Evolutionary conservation across 768 basidiomycete genomes (phyloP).

Genomic region (Trametes punicea): DNA sequence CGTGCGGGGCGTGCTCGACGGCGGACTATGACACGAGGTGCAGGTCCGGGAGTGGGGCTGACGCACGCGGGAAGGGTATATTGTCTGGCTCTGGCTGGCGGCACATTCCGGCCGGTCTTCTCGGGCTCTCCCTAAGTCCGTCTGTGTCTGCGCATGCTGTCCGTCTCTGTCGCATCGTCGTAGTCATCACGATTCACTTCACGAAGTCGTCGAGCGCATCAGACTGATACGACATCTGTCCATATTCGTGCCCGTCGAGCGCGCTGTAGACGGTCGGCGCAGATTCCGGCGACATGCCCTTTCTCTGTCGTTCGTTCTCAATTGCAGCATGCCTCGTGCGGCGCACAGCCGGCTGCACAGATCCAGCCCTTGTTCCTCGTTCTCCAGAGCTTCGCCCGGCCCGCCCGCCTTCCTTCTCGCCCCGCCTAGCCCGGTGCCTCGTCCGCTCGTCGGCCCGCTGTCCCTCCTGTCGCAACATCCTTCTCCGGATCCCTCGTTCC

Average conservation of each 20-base stretch:
- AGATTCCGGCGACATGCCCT: background rate
- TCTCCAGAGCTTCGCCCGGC: background rate
- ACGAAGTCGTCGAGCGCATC: conserved; percentile 10
- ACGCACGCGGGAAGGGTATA: background rate
- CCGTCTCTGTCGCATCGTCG: conserved; percentile 16
- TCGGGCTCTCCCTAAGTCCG: background rate
- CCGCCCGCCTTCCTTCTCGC: background rate
- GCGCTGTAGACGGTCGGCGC: background rate
- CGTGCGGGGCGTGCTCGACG: conserved; percentile 56
- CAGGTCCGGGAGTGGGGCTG: conserved; percentile 10
- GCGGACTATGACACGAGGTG: conserved; percentile 25
- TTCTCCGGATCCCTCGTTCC: too few species aligned
- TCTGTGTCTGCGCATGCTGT: conserved; percentile 16
- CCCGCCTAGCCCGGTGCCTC: background rate
- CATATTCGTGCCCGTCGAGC: background rate
- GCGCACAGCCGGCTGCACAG: background rate
- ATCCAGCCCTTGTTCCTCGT: background rate
- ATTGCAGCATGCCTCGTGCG: background rate
- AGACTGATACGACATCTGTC: conserved; percentile 4
- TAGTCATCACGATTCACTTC: conserved; percentile 17
- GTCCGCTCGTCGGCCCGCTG: background rate
- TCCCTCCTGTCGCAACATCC: too few species aligned
- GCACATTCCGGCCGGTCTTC: background rate
- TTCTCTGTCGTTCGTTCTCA: too few species aligned
- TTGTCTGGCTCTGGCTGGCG: conserved; percentile 8